Base-by-base conservation (phyloP, 2,329 filamentous ascomycete species). In the Aspergillus sp. region DNA sequence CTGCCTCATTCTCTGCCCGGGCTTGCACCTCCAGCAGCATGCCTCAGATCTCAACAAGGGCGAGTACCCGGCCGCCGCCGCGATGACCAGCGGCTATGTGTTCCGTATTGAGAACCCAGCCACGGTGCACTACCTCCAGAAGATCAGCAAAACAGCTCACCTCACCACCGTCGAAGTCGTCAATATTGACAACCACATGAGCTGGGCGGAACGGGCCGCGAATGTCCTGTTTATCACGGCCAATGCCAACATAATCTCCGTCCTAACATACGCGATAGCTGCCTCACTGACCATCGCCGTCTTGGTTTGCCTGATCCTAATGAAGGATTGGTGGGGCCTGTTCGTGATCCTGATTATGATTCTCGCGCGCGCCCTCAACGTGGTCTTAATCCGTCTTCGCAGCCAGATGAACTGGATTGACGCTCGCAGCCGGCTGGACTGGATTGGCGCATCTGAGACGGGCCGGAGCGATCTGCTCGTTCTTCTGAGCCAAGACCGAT, bases 41-140 rank as follows among this genome's bases (percentile, higher is more conserved):
- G 52, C 36, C 15, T 15, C 52, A 0, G 15, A 55, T 13, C 36
- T 45, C 52, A 55, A 19, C n/a, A 45, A 38, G 19, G 38, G 52
- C 25, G 52, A 55, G 4, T 55, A 36, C 19, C 52, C 52, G 9
- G 52, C 52, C 2, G 38, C 32, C 12, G 52, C 38, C 19, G 36
- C 36, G 13, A 55, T 55, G 52, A 30, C 17, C 10, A 55, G 19
- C 9, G 52, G 52, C 38, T 55, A 55, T 23, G 32, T 55, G 15
- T 57, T 57, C 8, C 41, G 84, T 83, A n/a, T 57, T 30, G 55
- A 57, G 21, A 57, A 57, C 19, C 39, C 55, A 19, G 47, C 55
- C 19, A 57, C 55, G 4, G 55, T 57, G 47, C 25, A 48, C 23
- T 57, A 50, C 25, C 41, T 57, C 12, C 45, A 57, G 47, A 50